Evolutionary conservation across 345 rosid genomes (phyloP).

Genomic region (Rhodamnia rubescens): DNA sequence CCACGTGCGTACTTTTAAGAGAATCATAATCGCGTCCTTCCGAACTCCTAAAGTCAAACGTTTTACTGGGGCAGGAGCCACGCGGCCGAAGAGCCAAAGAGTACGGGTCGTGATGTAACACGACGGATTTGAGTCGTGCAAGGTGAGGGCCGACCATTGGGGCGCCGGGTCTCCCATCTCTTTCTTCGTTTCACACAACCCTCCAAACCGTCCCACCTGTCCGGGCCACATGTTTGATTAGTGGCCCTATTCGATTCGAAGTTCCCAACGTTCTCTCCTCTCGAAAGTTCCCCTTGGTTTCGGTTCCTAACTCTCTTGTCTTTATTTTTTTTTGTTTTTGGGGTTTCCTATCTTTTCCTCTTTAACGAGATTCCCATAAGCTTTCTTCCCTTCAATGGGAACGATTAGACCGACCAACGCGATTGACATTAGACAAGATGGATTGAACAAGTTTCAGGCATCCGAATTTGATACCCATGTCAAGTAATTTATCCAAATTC

Average conservation of each 20-base stretch:
- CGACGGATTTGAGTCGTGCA: neutral
- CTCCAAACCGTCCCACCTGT: conserved; percentile 8
- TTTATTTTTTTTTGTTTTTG: no score
- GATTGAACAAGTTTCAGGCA: neutral
- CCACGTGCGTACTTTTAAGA: no score
- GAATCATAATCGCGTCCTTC: no score
- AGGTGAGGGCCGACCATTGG: neutral
- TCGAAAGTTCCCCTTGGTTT: neutral
- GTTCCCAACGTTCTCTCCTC: neutral
- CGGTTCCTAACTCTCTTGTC: neutral
- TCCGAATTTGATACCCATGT: neutral
- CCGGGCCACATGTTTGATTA: conserved; percentile 1
- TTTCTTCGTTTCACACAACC: neutral
- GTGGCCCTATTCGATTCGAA: neutral
- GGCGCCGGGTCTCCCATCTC: neutral
- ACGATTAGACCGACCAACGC: neutral
- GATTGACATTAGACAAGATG: neutral
- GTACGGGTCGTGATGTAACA: neutral
- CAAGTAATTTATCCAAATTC: neutral
- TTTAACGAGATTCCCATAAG: no score
- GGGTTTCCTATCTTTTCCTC: no score
- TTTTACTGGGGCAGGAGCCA: neutral
- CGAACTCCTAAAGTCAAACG: neutral
- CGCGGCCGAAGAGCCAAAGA: neutral
- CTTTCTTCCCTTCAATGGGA: neutral